phyloP scores from a whole-genome alignment of 768 basidiomycete genomes.

The Pleurotus cornucopiae region DNA sequence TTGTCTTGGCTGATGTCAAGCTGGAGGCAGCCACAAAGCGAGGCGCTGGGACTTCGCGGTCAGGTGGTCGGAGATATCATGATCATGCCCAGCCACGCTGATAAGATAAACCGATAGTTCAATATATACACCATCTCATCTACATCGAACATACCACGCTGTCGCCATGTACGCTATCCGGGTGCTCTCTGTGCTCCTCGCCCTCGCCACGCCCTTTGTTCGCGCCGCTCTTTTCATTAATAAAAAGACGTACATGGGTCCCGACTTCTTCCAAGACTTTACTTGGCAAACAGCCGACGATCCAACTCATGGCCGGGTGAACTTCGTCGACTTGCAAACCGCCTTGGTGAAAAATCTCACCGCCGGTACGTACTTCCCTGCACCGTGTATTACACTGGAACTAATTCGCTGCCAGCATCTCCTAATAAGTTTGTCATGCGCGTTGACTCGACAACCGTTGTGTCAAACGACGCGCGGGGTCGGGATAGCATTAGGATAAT shows the following conservation, averaged over 20 bases:
- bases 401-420: constrained; percentile 23
- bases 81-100: background rate
- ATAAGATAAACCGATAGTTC: background rate
- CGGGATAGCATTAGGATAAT: constrained; percentile 53
- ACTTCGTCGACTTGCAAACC: constrained; percentile 45
- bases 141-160: too few relatives aligned
- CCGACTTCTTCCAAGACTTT: constrained; percentile 43
- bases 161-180: background rate
- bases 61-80: too few relatives aligned
- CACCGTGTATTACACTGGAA: background rate
- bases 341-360: constrained; percentile 41
- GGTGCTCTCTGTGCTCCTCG: background rate
- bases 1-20: too few relatives aligned
- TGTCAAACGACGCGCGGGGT: constrained; percentile 36
- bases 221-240: constrained; percentile 13
- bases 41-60: too few relatives aligned
- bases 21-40: too few relatives aligned
- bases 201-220: background rate
- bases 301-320: constrained; percentile 64
- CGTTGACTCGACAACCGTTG: constrained; percentile 38
- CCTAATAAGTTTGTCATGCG: constrained; percentile 52
- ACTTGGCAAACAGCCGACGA: constrained; percentile 47
- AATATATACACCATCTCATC: too few relatives aligned
- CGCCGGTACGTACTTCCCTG: constrained; percentile 30
- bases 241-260: constrained; percentile 19